Evolutionary conservation across 2,329 filamentous ascomycete genomes (phyloP).

Genomic region (Rasamsonia emersonii): DNA sequence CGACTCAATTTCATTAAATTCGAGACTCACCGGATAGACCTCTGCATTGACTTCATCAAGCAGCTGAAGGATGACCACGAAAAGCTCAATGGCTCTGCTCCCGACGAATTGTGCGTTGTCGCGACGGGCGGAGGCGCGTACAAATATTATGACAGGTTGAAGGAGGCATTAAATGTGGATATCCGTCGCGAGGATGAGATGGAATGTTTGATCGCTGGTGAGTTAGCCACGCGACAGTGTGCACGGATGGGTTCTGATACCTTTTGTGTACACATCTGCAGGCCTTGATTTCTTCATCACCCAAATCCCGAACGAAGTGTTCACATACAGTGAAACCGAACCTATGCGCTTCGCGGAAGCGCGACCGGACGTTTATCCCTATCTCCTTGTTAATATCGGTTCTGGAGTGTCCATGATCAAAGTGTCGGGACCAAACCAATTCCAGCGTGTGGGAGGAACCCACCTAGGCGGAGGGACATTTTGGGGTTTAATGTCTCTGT

Average conservation of each 20-base stretch:
- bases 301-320: constrained; percentile 93
- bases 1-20: constrained; percentile 92
- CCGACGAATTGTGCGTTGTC: constrained; percentile 76
- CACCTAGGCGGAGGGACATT: constrained; percentile 94
- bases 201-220: constrained; percentile 94
- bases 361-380: constrained; percentile 79
- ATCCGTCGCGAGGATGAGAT: constrained; percentile 94
- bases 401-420: constrained; percentile 97
- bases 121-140: constrained; percentile 92
- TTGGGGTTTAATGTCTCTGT: constrained; percentile 84
- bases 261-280: constrained; percentile 26
- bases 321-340: constrained; percentile 85
- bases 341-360: constrained; percentile 83
- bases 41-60: constrained; percentile 86
- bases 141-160: constrained; percentile 92
- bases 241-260: too few species aligned
- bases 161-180: constrained; percentile 72
- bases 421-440: constrained; percentile 79
- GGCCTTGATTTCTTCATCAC: constrained; percentile 98
- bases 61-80: constrained; percentile 76
- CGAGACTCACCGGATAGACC: constrained; percentile 88
- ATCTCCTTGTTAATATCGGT: constrained; percentile 95
- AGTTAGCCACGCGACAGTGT: constrained; percentile 1
- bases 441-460: constrained; percentile 85
- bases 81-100: constrained; percentile 59